Base-by-base conservation (phyloP, 179 eudicot species). In the Beta macrorhiza region DNA sequence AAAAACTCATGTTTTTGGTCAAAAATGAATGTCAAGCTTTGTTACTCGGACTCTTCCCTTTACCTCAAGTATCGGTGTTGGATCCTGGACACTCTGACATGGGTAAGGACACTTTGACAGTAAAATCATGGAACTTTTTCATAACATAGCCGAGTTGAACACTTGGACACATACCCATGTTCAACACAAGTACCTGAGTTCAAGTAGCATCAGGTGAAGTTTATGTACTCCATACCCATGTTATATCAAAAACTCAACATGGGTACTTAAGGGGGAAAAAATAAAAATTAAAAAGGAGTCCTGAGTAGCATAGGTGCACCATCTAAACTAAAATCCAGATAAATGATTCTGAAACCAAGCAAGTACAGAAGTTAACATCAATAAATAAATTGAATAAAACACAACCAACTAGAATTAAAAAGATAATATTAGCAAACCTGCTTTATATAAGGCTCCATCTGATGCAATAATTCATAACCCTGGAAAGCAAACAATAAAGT, bases 401-500 rank as follows among this genome's bases (percentile, higher is more conserved):
- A 57, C 14, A 82, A 70, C 76, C 51, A 76, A 58, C 22, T 72
- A 57, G 67, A 17, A 81, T 11, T 37, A 13, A 56, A 49, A 75
- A 25, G 15, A 62, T 44, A 58, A 45, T 76, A 42, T 29, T 14
- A 42, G 62, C 81, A 63, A 57, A 95, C 99, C 99, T 95, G 95
- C 82, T 89, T 89, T 64, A 93, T 92, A 81, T 85, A 93, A 82
- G 98, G 99, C 83, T 95, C 95, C 94, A 95, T 88, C 86, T 91
- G 92, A 82, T 90, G 93, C 84, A 95, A 86, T 63, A 95, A 86
- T 84, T 95, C 99, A 75, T 92, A 95, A 59, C 97, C 99, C 99
- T 95, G 90, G 16, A 81, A 88, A 73, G 64, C 59, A 77, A 80
- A 59, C 59, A 68, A 53, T 71, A 74, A 65, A 55, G 58, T 49